Evolutionary conservation across 2,329 filamentous ascomycete genomes (phyloP).

Genomic region (Aspergillus fischeri): DNA sequence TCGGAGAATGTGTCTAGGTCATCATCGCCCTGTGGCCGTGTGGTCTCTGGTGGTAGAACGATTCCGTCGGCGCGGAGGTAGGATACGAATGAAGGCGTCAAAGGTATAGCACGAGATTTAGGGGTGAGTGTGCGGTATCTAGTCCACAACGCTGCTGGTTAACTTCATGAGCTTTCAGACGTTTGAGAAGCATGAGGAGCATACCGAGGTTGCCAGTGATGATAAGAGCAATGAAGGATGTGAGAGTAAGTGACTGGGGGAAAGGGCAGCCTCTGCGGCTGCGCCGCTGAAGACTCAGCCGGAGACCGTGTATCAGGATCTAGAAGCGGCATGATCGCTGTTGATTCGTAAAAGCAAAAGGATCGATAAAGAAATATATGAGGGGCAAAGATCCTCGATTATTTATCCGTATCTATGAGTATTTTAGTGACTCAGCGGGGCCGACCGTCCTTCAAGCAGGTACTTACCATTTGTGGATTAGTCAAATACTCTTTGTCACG

Average conservation of each 20-base stretch:
- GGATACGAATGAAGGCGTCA: slow-evolving; percentile 69
- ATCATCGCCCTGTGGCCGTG: slow-evolving; percentile 31
- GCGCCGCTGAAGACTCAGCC: slow-evolving; percentile 13
- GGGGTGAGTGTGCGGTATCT: slow-evolving; percentile 78
- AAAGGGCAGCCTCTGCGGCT: slow-evolving; percentile 57
- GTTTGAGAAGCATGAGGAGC: slow-evolving; percentile 11
- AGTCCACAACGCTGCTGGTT: slow-evolving; percentile 7
- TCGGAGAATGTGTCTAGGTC: slow-evolving; percentile 50
- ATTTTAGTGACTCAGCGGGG: not conserved
- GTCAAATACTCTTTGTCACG: slow-evolving; percentile 3
- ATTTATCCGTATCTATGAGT: not conserved
- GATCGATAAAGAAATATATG: slow-evolving; percentile 1
- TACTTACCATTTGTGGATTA: slow-evolving; percentile 6
- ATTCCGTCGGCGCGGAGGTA: slow-evolving; percentile 94
- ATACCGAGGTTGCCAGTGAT: slow-evolving; percentile 80
- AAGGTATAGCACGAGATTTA: slow-evolving; percentile 77
- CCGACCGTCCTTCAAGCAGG: not conserved
- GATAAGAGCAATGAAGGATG: slow-evolving; percentile 91
- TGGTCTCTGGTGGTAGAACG: slow-evolving; percentile 59
- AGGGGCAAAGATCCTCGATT: slow-evolving; percentile 1
- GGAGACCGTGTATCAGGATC: slow-evolving; percentile 17
- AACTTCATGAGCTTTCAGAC: not conserved
- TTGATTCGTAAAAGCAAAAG: not conserved
- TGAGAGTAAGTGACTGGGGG: slow-evolving; percentile 80
- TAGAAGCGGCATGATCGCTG: slow-evolving; percentile 26